Evolutionary conservation across 495 filamentous ascomycete genomes (phyloP), one percentile per base, ranked within the genome.

Genomic region (Penicillium manginii): DNA sequence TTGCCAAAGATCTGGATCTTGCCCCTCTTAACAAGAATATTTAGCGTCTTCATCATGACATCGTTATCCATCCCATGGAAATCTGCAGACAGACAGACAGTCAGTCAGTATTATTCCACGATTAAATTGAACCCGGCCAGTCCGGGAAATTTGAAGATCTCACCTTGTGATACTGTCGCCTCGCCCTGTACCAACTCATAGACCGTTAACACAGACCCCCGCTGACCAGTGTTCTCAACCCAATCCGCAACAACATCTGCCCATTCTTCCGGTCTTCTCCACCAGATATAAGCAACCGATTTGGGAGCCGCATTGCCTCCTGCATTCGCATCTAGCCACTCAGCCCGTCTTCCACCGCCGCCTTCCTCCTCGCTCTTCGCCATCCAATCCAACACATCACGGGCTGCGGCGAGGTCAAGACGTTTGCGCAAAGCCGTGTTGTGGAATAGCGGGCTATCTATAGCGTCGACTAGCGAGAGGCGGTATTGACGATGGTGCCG

Each of bases 1-100:
- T 63, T 73, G 18, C 93, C 93, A 79, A 98, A 97, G 12, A 98
- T 84, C 74, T 97, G 92, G 21, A 94, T 93, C 74, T 89, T 96
- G 59, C 92, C 92, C 35, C 88, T 80, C 79, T 93, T 96, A 22
- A 96, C 91, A 22, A 97, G 77, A 52, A 91, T 79, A 56, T 80
- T 79, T 17, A 98, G 75, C n/a, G 90, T 84, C 69, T 88, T 91
- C 55, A 87, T 81, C 69, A 98, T 82, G 33, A 96, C 65, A 22
- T 92, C 91, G 21, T 75, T 68, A 62, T 97, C 92, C 81, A 98
- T 91, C 15, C 90, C 91, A 76, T 92, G 87, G 68, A 96, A 94
- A 71, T 94, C 91, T 91, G 59, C 10, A 55, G 2, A 21, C 17
- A 47, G 42, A 71, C 39, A 77, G 66, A 21, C 17, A 47, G 42